A percentile compares a stretch with the other conserved stretches of the same genome.
Evolutionary conservation across 1,139 yeast genomes (phyloP).

Genomic region (Taiozyma onychis): DNA sequence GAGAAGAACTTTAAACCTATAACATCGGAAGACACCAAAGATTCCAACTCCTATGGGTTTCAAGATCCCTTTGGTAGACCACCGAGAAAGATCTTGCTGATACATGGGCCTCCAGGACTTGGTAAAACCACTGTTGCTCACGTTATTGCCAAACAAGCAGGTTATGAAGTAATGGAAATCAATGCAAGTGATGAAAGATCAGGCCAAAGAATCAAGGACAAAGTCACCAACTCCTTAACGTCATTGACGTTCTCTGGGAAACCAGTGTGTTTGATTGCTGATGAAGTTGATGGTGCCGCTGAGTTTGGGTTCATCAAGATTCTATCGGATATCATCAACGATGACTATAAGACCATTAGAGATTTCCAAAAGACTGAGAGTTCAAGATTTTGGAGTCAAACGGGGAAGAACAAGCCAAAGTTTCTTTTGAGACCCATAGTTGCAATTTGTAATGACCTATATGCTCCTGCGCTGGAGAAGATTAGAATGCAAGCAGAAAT

Average conservation of each 20-base stretch:
- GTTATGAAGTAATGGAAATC: constrained; percentile 75
- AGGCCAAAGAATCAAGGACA: constrained; percentile 49
- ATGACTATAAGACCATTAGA: constrained; percentile 49
- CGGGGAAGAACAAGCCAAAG: constrained; percentile 28
- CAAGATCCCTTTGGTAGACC: constrained; percentile 68
- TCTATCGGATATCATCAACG: constrained; percentile 50
- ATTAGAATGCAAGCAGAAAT: constrained; percentile 71
- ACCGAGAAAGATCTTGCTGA: constrained; percentile 55
- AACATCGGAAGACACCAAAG: constrained; percentile 7
- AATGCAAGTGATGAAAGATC: constrained; percentile 87
- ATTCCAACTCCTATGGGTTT: constrained; percentile 5
- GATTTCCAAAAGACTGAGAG: constrained; percentile 23
- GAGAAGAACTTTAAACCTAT: constrained; percentile 27
- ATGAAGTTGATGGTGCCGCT: constrained; percentile 87
- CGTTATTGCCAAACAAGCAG: constrained; percentile 74
- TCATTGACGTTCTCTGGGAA: constrained; percentile 56
- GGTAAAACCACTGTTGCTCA: constrained; percentile 93
- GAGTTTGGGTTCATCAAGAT: constrained; percentile 77
- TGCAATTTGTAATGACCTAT: constrained; percentile 86
- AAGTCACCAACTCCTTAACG: constrained; percentile 65
- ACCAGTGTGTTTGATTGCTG: constrained; percentile 68
- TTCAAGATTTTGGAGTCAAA: constrained; percentile 19
- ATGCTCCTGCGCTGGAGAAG: constrained; percentile 65
- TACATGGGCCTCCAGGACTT: constrained; percentile 94
- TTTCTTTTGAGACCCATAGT: constrained; percentile 78